Base-by-base conservation (phyloP, 495 filamentous ascomycete genomes). In the Neurospora sp. region DNA sequence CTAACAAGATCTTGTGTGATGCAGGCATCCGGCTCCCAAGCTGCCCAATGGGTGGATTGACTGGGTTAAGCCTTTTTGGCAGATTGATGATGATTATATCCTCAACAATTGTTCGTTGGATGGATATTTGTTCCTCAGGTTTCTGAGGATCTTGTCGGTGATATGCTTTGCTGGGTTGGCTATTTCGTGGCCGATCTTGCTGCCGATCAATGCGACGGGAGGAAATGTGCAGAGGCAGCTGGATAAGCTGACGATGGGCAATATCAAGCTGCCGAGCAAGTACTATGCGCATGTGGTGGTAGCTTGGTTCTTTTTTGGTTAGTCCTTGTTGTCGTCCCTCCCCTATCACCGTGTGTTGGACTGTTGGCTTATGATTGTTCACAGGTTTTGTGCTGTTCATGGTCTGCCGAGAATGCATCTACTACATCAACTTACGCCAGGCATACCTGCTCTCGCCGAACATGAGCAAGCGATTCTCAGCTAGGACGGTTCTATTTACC, bases 51-150 rank as follows among this genome's bases (percentile, higher is more conserved):
- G 93, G 73, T 82, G 90, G 48, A 82, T 90, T 72, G 84, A 89
- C 73, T 93, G 91, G 91, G 82, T 92, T 40, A 85, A 85, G 27
- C 86, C 87, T 4, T 89, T 92, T 77, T 79, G 88, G 69, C 85
- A 84, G 35, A 86, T 92, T 10, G 84, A 88, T 27, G 90, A 93
- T 73, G 86, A 82, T 46, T 88, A 86, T 75, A 83, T 91, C 5
- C 83, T 93, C 42, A 88, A 92, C 69, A 87, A 90, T 74, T 87
- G 88, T 48, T 92, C 91, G 0, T 81, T 93, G 3, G 92, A 95
- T 78, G 88, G 90, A 40, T 96, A 92, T 79, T 86, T 96, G 39
- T 90, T 92, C 78, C 87, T 96, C 27, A 91, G 93, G n/a, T 96
- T 93, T 77, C 82, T 97, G 69, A 89, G 90, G 71, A 86, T 92